Percentiles rank a stretch among this genome's conserved stretches.
These are phyloP conservation scores for Naganishia antarctica DNA, from an alignment of 768 basidiomycete genomes.

Conservation along the genomic window DNA sequence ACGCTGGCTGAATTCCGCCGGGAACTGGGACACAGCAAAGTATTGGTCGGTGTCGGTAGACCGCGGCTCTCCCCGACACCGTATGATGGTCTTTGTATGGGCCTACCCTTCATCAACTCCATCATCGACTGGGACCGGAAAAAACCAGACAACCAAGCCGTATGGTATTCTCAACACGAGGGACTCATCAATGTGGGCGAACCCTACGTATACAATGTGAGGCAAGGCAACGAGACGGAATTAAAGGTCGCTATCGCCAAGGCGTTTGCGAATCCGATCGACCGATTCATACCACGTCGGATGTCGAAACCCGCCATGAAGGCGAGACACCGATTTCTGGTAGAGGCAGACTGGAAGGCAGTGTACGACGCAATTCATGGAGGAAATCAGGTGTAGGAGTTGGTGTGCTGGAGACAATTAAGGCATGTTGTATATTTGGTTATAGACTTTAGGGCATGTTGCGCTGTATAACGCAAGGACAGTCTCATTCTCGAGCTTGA, in stretches of 20 bases:
- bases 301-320: constrained; percentile 27
- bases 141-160: constrained; percentile 34
- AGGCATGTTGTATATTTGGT: too few relatives aligned
- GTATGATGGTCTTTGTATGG: constrained; percentile 35
- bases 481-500: too few relatives aligned
- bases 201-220: constrained; percentile 18
- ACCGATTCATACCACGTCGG: constrained; percentile 14
- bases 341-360: constrained; percentile 31
- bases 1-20: background rate
- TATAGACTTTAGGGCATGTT: too few relatives aligned
- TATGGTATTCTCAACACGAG: constrained; percentile 41
- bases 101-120: constrained; percentile 46
- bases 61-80: constrained; percentile 31
- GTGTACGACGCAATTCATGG: constrained; percentile 11
- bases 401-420: too few relatives aligned
- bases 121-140: constrained; percentile 34
- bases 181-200: constrained; percentile 22
- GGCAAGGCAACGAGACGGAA: background rate
- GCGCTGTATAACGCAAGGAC: too few relatives aligned
- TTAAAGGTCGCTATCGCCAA: background rate
- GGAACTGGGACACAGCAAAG: constrained; percentile 26
- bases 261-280: background rate
- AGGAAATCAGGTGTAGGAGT: too few relatives aligned
- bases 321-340: constrained; percentile 24
- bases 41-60: constrained; percentile 32